These are phyloP conservation scores for Cutaneotrichosporon sp. DNA, from an alignment of 1,284 basidiomycete species.

Conservation along the genomic window DNA sequence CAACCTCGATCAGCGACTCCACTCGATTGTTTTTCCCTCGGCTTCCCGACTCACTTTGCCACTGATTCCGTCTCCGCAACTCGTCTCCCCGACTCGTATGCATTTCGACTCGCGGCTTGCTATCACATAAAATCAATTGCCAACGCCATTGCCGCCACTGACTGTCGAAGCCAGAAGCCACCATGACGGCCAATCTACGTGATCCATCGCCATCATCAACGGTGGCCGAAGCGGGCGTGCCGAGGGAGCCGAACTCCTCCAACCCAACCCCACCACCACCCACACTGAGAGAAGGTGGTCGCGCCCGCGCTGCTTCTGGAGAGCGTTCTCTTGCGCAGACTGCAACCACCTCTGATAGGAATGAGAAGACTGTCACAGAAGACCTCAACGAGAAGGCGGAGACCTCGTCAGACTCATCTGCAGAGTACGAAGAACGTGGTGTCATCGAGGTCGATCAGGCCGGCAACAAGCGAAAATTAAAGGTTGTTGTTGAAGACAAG, in stretches of 20 bases:
- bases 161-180: neutral
- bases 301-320: neutral
- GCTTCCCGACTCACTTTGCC: neutral
- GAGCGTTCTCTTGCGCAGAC: neutral
- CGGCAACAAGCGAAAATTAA: constrained; percentile 34
- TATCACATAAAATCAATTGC: neutral
- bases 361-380: neutral
- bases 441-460: constrained; percentile 21
- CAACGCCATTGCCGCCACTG: neutral
- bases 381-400: constrained; percentile 5
- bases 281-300: too few relatives aligned
- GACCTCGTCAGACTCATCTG: neutral
- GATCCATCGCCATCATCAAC: constrained; percentile 5
- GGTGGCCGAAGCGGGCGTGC: neutral
- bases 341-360: neutral
- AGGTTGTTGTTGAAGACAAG: constrained; percentile 40
- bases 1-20: too few relatives aligned
- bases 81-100: neutral
- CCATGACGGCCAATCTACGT: neutral
- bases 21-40: too few relatives aligned
- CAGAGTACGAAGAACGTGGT: constrained; percentile 14
- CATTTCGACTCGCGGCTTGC: neutral
- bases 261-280: neutral
- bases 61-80: neutral
- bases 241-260: neutral